Evolutionary conservation across 139 green algal genomes (phyloP), one percentile per base, ranked within the genome.

Genomic region (Protoeuglena noctilucae): DNA sequence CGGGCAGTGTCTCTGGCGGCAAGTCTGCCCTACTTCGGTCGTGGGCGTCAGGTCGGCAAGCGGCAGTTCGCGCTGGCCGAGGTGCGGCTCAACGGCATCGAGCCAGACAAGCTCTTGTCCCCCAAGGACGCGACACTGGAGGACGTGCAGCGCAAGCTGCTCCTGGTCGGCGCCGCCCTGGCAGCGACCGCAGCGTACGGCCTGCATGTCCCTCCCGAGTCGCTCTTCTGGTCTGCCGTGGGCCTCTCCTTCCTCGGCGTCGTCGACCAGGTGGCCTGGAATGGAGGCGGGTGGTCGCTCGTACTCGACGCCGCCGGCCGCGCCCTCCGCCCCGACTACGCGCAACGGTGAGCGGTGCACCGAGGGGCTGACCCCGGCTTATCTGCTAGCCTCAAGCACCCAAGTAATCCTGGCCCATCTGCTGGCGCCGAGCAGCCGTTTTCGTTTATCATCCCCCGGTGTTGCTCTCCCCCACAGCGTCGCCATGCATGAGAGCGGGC

Each of bases 51-150:
- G n/a, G n/a, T n/a, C n/a, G n/a, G n/a, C n/a, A n/a, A n/a, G n/a
- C n/a, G n/a, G n/a, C n/a, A n/a, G 34, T 43, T 12, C 34, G 34
- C 12, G 17, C 39, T 96, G 6, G 73, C 88, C 40, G 87, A 96
- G 62, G 66, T 96, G 17, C 64, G 77, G 17, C 66, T 96, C 7
- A 93, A 96, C 65, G 76, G 82, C 3, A 82, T 95, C 3, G 81
- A 95, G 46, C 52, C 87, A 0, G 58, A 71, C 21, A 66, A 70
- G 48, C 68, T 95, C 22, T 69, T 96, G 22, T 69, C 69, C 22
- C 87, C 88, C 3, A 65, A 60, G 27, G 87, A 96, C 54, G 70
- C 58, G 0, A 21, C 62, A 1, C 57, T 75, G 28, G 66, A 78
- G 65, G 43, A 29, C 2, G 65, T 62, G 21, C 64, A 48, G 18